Conservation (phyloP, 305 asterid genomes). For the Fraxinus baroniana region DNA sequence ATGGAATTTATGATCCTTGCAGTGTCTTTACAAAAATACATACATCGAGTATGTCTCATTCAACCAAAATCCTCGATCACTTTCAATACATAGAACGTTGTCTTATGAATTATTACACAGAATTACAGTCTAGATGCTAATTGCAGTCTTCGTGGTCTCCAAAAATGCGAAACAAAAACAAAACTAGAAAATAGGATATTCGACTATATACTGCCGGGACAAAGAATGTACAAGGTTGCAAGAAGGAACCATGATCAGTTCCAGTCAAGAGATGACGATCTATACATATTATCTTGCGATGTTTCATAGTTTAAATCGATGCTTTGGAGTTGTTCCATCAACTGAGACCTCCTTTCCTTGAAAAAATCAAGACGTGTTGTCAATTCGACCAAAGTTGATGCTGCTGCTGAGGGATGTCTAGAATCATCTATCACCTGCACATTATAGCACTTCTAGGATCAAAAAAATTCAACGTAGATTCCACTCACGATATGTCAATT, state of each 20-base stretch:
- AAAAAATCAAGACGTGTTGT: conserved; percentile 92
- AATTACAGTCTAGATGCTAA: conserved; percentile 12
- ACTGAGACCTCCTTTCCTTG: conserved; percentile 93
- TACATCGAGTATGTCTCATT: background rate
- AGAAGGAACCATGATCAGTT: conserved; percentile 36
- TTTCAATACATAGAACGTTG: background rate
- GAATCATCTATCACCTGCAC: conserved; percentile 54
- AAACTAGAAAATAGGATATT: conserved; percentile 16
- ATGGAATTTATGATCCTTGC: background rate
- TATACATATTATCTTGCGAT: conserved; percentile 69
- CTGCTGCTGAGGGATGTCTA: conserved; percentile 58
- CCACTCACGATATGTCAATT: background rate
- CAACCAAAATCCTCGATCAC: background rate
- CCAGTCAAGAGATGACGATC: conserved; percentile 85
- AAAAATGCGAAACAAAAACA: background rate
- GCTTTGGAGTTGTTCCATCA: conserved; percentile 93
- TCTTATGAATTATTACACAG: background rate
- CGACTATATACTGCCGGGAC: conserved; percentile 26
- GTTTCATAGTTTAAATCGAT: conserved; percentile 70
- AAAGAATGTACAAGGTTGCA: conserved; percentile 44
- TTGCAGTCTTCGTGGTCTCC: conserved; percentile 22
- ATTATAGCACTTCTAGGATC: background rate
- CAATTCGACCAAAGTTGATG: conserved; percentile 80
- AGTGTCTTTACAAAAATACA: background rate
- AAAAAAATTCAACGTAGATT: background rate